A percentile compares a stretch with the other conserved stretches of the same genome.
Evolutionary conservation across 2,329 filamentous ascomycete genomes (phyloP).

Genomic region (Alternaria consortialis): DNA sequence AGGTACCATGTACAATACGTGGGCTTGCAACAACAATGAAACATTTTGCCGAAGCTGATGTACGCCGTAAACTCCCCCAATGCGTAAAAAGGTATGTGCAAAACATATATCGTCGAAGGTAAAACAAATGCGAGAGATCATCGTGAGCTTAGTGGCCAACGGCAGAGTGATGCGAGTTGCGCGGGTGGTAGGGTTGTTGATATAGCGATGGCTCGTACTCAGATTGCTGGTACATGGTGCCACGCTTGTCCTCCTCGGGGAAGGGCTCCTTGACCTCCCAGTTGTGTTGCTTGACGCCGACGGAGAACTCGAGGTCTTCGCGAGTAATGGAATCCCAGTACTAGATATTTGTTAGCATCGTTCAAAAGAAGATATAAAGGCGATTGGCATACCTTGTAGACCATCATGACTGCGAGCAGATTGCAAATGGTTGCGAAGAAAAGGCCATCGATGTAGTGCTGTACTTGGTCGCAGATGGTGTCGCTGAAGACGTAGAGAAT

Average conservation of each 20-base stretch:
- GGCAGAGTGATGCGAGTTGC: slow-evolving; percentile 48
- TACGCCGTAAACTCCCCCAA: slow-evolving; percentile 24
- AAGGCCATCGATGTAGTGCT: slow-evolving; percentile 92
- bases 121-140: slow-evolving; percentile 1
- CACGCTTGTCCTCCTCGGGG: slow-evolving; percentile 80
- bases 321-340: slow-evolving; percentile 99
- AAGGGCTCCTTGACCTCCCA: slow-evolving; percentile 95
- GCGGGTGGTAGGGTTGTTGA: slow-evolving; percentile 44
- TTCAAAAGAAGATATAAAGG: background rate
- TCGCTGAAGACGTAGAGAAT: slow-evolving; percentile 90
- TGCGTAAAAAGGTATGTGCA: slow-evolving; percentile 17
- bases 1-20: background rate
- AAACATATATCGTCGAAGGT: slow-evolving; percentile 7
- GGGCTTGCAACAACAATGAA: background rate
- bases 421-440: slow-evolving; percentile 97
- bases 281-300: slow-evolving; percentile 92
- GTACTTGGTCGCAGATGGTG: slow-evolving; percentile 81
- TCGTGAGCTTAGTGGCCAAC: slow-evolving; percentile 38
- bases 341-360: slow-evolving; percentile 57
- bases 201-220: slow-evolving; percentile 63
- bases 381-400: slow-evolving; percentile 81
- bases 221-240: slow-evolving; percentile 76
- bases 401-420: slow-evolving; percentile 96
- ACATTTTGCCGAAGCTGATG: slow-evolving; percentile 4
- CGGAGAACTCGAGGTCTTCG: slow-evolving; percentile 97